Base-by-base conservation (phyloP, 2,329 filamentous ascomycete genomes). In the Rugonectria rugulosa region DNA sequence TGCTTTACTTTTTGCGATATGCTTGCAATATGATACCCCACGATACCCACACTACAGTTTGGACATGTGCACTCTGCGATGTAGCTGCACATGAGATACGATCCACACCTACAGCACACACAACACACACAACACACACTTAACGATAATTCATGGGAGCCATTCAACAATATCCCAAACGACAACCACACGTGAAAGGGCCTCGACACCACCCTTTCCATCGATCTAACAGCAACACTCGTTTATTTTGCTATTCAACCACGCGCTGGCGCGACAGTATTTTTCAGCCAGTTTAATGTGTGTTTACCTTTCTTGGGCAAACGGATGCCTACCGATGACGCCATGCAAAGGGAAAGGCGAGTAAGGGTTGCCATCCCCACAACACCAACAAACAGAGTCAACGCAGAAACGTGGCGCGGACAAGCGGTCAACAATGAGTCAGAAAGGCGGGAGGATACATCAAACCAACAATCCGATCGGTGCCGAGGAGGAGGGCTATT, bases 11-110 rank as follows among this genome's bases (percentile, higher is more conserved):
- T n/a, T 60, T 62, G 47, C 52, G 59, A 53, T 43, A 57, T 52
- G 54, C 57, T 59, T 63, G 63, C 64, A 57, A 59, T 57, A 56
- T 60, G 63, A 66, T 66, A 66, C 63, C 61, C 57, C 34, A 49
- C 27, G 34, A 46, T 47, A 52, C 44, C 54, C 38, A 53, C 23
- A 44, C 44, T 50, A 36, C 47, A 42, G 19, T 21, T 31, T 50
- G 48, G 47, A 59, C 61, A 64, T 67, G 59, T 64, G 61, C 60
- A 34, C 53, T n/a, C n/a, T 54, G 37, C 26, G 19, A 23, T 51
- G 19, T 48, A 34, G 52, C 52, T 52, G 64, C 64, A 67, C 64
- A 64, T 59, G 60, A 55, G 27, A 56, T 9, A 40, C 15, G 36
- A 23, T 20, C 36, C 36, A 40, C 36, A 40, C 11, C 20, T 23